Base-by-base conservation (phyloP, 352 stramenopile genomes). In the Phytophthora pistaciae region DNA sequence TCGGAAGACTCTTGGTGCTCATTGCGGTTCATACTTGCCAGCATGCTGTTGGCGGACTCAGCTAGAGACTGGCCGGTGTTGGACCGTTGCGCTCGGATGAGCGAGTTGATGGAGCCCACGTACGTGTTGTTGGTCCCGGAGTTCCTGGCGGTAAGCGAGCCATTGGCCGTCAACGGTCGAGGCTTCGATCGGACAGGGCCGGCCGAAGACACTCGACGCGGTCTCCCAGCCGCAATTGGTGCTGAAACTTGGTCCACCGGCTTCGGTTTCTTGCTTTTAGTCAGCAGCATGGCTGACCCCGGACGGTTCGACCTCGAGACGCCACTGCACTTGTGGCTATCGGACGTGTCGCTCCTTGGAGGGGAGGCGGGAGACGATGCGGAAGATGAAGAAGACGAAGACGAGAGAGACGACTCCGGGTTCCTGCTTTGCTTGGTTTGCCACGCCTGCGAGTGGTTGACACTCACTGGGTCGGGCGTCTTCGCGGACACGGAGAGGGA, bases 101-200 rank as follows among this genome's bases (percentile, higher is more conserved):
- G 75, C 49, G 85, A 92, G 25, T 70, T 87, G 14, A 86, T 91
- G 1, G 85, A 91, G 1, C 84, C 82, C 1, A 92, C 87, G 48
- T 85, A 91, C 1, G 75, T 74, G 14, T 65, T 64, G 8, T 27
- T 79, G 53, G 6, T 29, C 7, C 14, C 31, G 25, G 64, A 23
- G 25, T 18, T 64, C 64, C 71, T 52, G n/a, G 71, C 60, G 4
- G 66, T 77, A 14, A 46, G 44, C 1, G 59, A 77, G 36, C 53
- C 60, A 50, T 56, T 49, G 42, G 38, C 6, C 49, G 54, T 18
- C 53, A 56, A 14, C 11, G 46, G 29, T 5, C 56, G 73, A 36
- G 42, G n/a, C 18, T 67, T 66, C 13, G 71, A 78, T 42, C 55
- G 65, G 1, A 48, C 56, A 0, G 42, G 65, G 25, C 46, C 68